Evolutionary conservation across 768 basidiomycete genomes (phyloP).

Genomic region (Mycena chlorophos): DNA sequence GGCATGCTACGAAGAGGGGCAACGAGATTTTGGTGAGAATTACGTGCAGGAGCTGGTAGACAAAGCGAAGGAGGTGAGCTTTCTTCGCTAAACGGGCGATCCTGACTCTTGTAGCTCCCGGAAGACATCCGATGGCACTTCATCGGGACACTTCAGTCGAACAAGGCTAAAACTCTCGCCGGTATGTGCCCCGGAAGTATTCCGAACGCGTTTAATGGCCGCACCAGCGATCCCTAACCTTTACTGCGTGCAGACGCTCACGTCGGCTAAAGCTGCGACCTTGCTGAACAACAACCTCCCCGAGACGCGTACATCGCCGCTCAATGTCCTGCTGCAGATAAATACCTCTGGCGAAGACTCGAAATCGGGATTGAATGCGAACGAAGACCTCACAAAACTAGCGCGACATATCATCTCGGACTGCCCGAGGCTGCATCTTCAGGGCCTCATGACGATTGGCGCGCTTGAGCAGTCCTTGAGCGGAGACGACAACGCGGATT

Average conservation of each 20-base stretch:
- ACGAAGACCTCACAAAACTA: constrained; percentile 60
- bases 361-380: constrained; percentile 81
- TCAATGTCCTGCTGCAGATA: constrained; percentile 87
- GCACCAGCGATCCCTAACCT: constrained; percentile 82
- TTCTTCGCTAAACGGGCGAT: background rate
- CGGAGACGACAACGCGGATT: constrained; percentile 64
- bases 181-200: constrained; percentile 45
- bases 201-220: background rate
- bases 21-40: constrained; percentile 96
- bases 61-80: constrained; percentile 69
- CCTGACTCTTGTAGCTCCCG: constrained; percentile 63
- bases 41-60: constrained; percentile 92
- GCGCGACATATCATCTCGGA: constrained; percentile 66
- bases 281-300: constrained; percentile 75
- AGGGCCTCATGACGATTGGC: constrained; percentile 97
- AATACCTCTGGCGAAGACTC: constrained; percentile 93
- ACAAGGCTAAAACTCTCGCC: constrained; percentile 89
- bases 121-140: constrained; percentile 93
- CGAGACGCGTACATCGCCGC: constrained; percentile 50
- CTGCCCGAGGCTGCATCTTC: constrained; percentile 75
- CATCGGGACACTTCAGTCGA: constrained; percentile 90
- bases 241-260: constrained; percentile 81
- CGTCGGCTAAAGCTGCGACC: constrained; percentile 77
- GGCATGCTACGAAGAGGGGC: constrained; percentile 77
- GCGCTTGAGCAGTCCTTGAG: constrained; percentile 69